Base-by-base conservation (phyloP, 495 filamentous ascomycete genomes). In the Parachaetomium inaequale region DNA sequence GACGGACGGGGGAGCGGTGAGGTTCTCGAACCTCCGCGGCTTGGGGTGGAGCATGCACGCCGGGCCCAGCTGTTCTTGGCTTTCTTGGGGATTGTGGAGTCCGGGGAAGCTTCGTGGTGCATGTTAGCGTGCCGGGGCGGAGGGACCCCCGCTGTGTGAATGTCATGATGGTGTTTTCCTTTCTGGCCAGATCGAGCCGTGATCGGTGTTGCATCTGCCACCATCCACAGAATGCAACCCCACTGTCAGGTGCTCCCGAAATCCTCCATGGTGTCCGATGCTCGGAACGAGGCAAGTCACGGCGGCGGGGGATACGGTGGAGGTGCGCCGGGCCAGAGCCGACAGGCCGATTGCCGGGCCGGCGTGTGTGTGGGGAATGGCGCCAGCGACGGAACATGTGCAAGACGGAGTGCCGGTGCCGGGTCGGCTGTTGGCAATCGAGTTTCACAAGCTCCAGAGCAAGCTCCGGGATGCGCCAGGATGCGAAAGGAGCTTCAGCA, bases 331-430 rank as follows among this genome's bases (percentile, higher is more conserved):
- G 49, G 19, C 11, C 49, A 54, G 47, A 47, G 29, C 62, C 49
- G 61, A 52, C 23, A 54, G 51, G 31, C 59, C 59, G 59, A 62
- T 31, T 21, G 52, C 59, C 51, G 52, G 59, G 50, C 58, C 50
- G 58, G 38, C 25, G 47, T 61, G 26, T 26, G 34, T 32, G 49
- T 43, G 46, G 49, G 36, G 8, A 51, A 43, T 63, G 38, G 54
- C 40, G 62, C 31, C 55, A 45, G 51, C 19, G 26, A 5, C 42
- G 55, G 46, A 58, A 56, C 55, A 57, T 59, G 62, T 51, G 62
- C 58, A 50, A 55, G 25, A 19, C 53, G 21, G 21, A 19, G 19
- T 10, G 36, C 29, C 43, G 38, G 2, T 17, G 29, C 52, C 42
- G 40, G 38, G n/a, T 25, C 62, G 51, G 32, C 38, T 28, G 7